Percentiles rank a stretch among this genome's conserved stretches.
Conservation (phyloP, 768 basidiomycete genomes). For the Leucogyrophana mollusca region DNA sequence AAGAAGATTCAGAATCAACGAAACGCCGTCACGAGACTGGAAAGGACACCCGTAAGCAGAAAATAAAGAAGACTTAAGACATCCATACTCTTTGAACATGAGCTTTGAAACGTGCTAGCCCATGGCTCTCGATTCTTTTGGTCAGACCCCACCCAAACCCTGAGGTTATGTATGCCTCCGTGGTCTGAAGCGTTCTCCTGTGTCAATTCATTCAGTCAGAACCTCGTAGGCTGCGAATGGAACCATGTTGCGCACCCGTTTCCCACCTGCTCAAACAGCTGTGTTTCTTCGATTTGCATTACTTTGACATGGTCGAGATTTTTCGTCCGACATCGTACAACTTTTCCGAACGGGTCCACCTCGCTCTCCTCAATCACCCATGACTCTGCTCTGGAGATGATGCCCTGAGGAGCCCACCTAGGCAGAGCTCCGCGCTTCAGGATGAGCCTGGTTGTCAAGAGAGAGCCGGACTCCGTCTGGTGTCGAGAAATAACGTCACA, state of each 20-base stretch:
- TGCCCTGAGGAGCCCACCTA: slow-evolving; percentile 84
- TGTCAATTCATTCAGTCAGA: slow-evolving; percentile 6
- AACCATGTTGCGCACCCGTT: slow-evolving; percentile 60
- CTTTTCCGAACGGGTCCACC: slow-evolving; percentile 80
- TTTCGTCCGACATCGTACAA: slow-evolving; percentile 75
- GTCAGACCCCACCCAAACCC: slow-evolving; percentile 90
- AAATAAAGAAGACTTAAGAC: not conserved
- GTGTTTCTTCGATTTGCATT: slow-evolving; percentile 88
- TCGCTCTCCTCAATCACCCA: slow-evolving; percentile 97
- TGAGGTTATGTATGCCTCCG: slow-evolving; percentile 85
- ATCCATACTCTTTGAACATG: slow-evolving; percentile 77
- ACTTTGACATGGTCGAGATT: slow-evolving; percentile 95
- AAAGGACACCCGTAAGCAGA: slow-evolving; percentile 8
- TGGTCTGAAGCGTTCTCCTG: slow-evolving; percentile 81
- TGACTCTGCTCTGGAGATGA: slow-evolving; percentile 81
- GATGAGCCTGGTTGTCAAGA: slow-evolving; percentile 87
- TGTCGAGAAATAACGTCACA: slow-evolving; percentile 92
- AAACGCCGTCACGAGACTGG: slow-evolving; percentile 86
- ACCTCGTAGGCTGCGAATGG: not conserved
- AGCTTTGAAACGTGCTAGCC: slow-evolving; percentile 79
- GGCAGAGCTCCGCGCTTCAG: slow-evolving; percentile 91
- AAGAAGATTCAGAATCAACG: slow-evolving; percentile 73
- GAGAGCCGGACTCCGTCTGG: slow-evolving; percentile 67
- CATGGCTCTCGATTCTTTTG: slow-evolving; percentile 83
- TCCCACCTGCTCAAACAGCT: slow-evolving; percentile 62